phyloP scores from a whole-genome alignment of 176 grass and related monocot genomes.

The Pontederia crassipes region DNA sequence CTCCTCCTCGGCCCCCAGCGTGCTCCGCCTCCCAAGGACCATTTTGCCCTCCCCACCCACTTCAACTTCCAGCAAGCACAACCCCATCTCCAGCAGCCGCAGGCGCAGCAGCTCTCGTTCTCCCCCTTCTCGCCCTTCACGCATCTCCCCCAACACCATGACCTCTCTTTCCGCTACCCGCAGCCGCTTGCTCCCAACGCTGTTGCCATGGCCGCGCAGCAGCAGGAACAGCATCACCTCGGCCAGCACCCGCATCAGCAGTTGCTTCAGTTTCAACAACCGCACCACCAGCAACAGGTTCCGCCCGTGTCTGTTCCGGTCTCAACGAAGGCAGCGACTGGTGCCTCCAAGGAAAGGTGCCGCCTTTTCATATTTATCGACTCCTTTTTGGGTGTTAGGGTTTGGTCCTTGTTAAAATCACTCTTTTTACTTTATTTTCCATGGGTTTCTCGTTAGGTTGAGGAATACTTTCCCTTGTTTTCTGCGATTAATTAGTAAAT shows the following conservation, averaged over 20 bases:
- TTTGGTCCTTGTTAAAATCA: too few species aligned
- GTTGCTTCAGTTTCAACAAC: slow-evolving; percentile 34
- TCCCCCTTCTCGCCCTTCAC: background rate
- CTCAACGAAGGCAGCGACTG: slow-evolving; percentile 8
- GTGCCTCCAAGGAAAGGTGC: slow-evolving; percentile 29
- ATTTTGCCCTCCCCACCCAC: background rate
- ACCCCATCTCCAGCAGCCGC: background rate
- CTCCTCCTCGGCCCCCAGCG: slow-evolving; percentile 47
- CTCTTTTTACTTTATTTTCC: too few species aligned
- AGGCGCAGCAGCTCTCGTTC: background rate
- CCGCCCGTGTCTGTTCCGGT: slow-evolving; percentile 16
- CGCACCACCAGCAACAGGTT: slow-evolving; percentile 30
- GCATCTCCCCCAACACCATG: background rate
- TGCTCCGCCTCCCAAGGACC: background rate
- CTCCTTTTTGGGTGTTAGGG: background rate
- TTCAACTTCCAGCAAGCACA: background rate
- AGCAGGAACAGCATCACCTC: too few species aligned
- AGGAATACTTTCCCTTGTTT: too few species aligned
- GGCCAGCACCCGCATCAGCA: too few species aligned
- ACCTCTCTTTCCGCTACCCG: slow-evolving; percentile 10
- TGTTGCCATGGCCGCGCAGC: slow-evolving; percentile 4
- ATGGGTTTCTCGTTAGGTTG: too few species aligned
- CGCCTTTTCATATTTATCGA: slow-evolving; percentile 9
- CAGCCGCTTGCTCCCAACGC: slow-evolving; percentile 26
- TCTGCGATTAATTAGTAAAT: too few species aligned